phyloP scores from a whole-genome alignment of 345 rosid species.

The Linum usitatissimum region DNA sequence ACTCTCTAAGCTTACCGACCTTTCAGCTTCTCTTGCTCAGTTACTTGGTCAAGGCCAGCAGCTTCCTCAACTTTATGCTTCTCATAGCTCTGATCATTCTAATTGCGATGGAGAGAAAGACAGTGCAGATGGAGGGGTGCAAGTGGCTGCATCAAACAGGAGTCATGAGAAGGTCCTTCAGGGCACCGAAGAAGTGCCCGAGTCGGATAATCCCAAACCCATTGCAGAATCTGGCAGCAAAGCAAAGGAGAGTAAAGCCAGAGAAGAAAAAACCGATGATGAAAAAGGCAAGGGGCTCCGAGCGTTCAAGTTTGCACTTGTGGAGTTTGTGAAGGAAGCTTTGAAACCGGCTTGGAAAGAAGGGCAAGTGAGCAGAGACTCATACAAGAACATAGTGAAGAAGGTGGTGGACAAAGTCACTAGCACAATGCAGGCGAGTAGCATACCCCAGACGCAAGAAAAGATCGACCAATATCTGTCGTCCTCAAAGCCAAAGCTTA shows the following conservation, averaged over 20 bases:
- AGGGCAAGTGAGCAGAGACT: constrained; percentile 94
- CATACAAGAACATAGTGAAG: constrained; percentile 84
- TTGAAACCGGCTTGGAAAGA: constrained; percentile 86
- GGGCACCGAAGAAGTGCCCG: no score
- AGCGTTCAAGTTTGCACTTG: constrained; percentile 65
- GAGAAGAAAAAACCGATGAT: constrained; percentile 25
- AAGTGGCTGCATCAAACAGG: constrained; percentile 18
- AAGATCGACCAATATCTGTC: constrained; percentile 76
- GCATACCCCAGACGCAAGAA: constrained; percentile 64
- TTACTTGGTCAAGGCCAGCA: constrained; percentile 62
- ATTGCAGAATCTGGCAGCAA: constrained; percentile 17
- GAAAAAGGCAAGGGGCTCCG: constrained; percentile 52
- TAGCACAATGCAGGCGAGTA: constrained; percentile 64
- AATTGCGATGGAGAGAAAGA: constrained; percentile 22
- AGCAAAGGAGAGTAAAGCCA: not conserved
- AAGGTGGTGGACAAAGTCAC: constrained; percentile 83
- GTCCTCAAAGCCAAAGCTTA: constrained; percentile 57
- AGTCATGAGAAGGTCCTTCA: not conserved
- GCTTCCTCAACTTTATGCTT: constrained; percentile 46
- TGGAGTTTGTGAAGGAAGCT: constrained; percentile 85
- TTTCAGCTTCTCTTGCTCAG: constrained; percentile 73
- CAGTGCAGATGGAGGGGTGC: constrained; percentile 19
- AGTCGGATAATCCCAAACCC: constrained; percentile 15
- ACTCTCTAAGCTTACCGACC: constrained; percentile 43
- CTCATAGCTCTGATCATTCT: constrained; percentile 33